A percentile compares a stretch with the other conserved stretches of the same genome.
Evolutionary conservation across 805 yeast genomes (phyloP).

Genomic region (Spathaspora gorwiae): DNA sequence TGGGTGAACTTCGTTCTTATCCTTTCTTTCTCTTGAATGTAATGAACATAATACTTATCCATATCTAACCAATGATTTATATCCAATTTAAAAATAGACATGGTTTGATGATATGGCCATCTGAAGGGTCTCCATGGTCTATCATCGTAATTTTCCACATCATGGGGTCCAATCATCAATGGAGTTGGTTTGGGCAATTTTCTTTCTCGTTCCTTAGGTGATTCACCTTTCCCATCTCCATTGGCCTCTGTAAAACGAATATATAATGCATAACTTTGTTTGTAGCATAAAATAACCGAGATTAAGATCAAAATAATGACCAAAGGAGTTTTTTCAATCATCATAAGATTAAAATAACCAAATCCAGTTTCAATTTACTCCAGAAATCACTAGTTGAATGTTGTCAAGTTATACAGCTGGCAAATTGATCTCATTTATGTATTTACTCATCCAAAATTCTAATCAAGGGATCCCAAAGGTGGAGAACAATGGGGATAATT

Average conservation of each 20-base stretch:
- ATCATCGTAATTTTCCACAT: constrained; percentile 61
- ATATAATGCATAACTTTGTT: no score
- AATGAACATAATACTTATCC: constrained; percentile 71
- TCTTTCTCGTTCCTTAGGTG: background rate
- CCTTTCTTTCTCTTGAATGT: constrained; percentile 58
- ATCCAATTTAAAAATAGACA: constrained; percentile 69
- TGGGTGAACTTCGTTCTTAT: constrained; percentile 55
- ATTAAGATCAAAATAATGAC: no score
- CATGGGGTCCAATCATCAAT: constrained; percentile 60
- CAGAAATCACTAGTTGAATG: no score
- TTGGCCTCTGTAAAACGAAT: background rate
- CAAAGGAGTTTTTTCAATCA: no score
- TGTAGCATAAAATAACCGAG: no score
- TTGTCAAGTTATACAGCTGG: no score
- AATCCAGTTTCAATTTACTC: no score
- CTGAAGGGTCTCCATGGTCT: constrained; percentile 80
- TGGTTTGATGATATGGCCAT: constrained; percentile 78
- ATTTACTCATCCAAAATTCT: no score
- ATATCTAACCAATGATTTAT: constrained; percentile 74
- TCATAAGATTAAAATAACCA: no score
- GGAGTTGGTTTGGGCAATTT: constrained; percentile 49
- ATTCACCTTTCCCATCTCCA: background rate
- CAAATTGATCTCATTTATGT: no score
- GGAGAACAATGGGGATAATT: no score
- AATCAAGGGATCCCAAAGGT: no score